Evolutionary conservation across 2,329 filamentous ascomycete genomes (phyloP), one percentile per base, ranked within the genome.

Genomic region (Tympanopsis confertula): DNA sequence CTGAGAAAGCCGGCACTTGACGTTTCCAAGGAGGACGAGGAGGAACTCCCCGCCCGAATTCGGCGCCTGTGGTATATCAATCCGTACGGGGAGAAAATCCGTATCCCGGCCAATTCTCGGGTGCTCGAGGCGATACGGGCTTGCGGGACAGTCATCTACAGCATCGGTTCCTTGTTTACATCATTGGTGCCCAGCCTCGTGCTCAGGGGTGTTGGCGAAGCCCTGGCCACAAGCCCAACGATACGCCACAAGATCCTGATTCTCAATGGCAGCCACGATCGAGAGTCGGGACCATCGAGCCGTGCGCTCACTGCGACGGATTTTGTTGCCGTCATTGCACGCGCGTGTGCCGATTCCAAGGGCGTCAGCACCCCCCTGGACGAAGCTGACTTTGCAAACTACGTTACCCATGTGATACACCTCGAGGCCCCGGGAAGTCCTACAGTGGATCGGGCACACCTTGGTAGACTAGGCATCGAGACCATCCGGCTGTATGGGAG

Each of bases 41-140:
- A 84, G 42, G 84, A 89, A 39, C 66, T 96, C 1, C 73, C 85
- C 0, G 71, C 82, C 0, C 71, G 85, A 19, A 94, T 96, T 47
- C 68, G 79, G 39, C 66, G 88, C 2, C 69, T 96, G 20, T 95
- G 87, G 86, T 96, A 96, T 63, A 95, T 96, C 62, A 96, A 95
- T 52, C 88, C 89, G 0, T 96, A 95, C 56, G 89, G 89, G n/a
- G 86, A 95, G 53, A 88, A 95, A 58, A 95, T 96, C 47, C 76
- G 80, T 14, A 83, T 88, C 1, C 72, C 79, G 0, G 83, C 86
- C 2, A 96, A 94, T 50, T 78, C 86, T 0, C 78, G 86, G 37
- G 86, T 89, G 0, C 49, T 94, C 0, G 70, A 76, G 5, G 76
- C 86, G 0, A 56, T 96, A 1, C 62, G 64, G 13, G 61, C 63